Evolutionary conservation across 2,329 filamentous ascomycete genomes (phyloP), one percentile per base, ranked within the genome.

Genomic region (Fusarium penzigii): DNA sequence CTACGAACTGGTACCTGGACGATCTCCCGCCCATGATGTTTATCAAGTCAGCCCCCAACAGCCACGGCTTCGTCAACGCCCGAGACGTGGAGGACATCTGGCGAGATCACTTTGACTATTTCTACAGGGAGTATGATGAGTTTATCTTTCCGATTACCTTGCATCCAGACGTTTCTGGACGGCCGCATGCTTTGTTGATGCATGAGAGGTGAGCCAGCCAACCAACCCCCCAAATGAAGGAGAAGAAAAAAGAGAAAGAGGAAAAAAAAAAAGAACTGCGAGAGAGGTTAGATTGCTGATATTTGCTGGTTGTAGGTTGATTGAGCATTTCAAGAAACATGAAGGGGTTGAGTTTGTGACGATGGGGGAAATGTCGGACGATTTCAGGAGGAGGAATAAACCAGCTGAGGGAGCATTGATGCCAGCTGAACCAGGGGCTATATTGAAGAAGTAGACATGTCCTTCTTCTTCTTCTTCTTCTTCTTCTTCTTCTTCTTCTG

Each of bases 141-240:
- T 90, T 90, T 61, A 81, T 90, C 50, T 90, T 90, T 64, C 87
- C 88, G 0, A 87, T 91, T 72, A 90, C 87, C 0, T 87, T 91
- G 39, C 88, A 91, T 67, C 88, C 88, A 0, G 88, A 91, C 65
- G 85, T 88, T 0, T 85, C 81, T 8, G 88, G 88, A 1, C 76
- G 86, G 34, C 88, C 88, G 1, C 88, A 91, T 68, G 88, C 85
- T 2, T 63, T 90, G 16, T 71, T 89, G 17, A 89, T 90, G 86
- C 85, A 89, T 61, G 86, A 90, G 70, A 14, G 32, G 32, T 36
- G 32, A 36, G 32, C 10, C 11, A 7, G 29, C n/a, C 20, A 25
- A 25, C 20, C 7, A 25, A 7, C 20, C 20, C 7, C 20, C 20
- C 20, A 25, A 25, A 25, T n/a, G n/a, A n/a, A n/a, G n/a, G n/a